Conservation (phyloP, 2,329 filamentous ascomycete genomes). For the Trichoderma afroharzianum region DNA sequence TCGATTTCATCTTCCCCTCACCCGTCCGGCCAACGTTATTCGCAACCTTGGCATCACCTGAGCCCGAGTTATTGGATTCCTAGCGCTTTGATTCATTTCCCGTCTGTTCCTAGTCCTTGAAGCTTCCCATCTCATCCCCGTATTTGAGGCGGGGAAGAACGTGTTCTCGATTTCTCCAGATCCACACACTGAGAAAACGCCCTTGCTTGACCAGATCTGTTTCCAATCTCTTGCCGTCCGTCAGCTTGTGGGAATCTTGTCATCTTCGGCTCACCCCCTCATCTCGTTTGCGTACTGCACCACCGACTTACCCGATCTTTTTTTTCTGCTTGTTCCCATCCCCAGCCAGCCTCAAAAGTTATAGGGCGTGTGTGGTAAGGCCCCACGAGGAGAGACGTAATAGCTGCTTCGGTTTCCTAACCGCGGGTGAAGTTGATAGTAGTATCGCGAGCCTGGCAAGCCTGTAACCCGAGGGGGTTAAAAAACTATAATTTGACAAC, state of each 20-base stretch:
- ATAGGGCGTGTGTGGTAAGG: not conserved
- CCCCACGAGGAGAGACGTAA: slow-evolving; percentile 7
- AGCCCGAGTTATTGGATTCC: not conserved
- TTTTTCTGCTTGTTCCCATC: not conserved
- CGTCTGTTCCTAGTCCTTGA: not conserved
- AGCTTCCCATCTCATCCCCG: slow-evolving; percentile 6
- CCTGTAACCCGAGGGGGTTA: not conserved
- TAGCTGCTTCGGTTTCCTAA: not conserved
- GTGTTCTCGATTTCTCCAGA: slow-evolving; percentile 16
- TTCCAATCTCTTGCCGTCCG: not conserved
- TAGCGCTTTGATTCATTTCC: not conserved
- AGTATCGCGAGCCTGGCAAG: not conserved
- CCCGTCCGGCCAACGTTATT: not conserved
- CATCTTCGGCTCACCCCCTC: not conserved
- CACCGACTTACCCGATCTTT: slow-evolving; percentile 5
- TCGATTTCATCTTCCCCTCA: slow-evolving; percentile 15
- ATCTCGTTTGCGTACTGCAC: slow-evolving; percentile 13
- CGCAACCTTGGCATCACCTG: slow-evolving; percentile 3
- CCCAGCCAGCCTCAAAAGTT: not conserved
- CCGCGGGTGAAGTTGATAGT: not conserved
- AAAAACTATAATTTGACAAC: slow-evolving; percentile 13
- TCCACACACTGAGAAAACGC: slow-evolving; percentile 10
- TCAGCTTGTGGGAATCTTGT: not conserved
- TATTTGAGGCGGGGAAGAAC: slow-evolving; percentile 17
- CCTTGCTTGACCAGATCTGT: slow-evolving; percentile 12